Evolutionary conservation across 345 rosid species (phyloP).

Genomic region (Brassica carinata): DNA sequence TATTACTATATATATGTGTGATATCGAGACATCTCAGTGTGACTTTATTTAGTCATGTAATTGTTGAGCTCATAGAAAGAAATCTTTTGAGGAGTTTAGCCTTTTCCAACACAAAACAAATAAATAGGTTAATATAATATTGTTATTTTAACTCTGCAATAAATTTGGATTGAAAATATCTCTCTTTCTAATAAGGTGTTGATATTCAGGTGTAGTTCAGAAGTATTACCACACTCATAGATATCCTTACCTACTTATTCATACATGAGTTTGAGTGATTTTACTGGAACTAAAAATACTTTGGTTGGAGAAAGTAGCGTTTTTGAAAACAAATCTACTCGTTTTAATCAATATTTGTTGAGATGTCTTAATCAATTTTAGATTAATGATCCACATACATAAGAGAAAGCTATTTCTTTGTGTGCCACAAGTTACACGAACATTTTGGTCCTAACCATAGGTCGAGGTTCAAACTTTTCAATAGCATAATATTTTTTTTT

Average conservation of each 20-base stretch:
- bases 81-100: conserved; percentile 30
- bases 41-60: conserved; percentile 27
- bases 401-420: background rate
- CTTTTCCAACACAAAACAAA: conserved; percentile 21
- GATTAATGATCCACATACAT: conserved; percentile 24
- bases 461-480: background rate
- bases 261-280: conserved; percentile 12
- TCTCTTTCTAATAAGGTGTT: background rate
- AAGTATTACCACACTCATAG: conserved; percentile 35
- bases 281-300: conserved; percentile 14
- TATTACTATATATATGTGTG: conserved; percentile 6
- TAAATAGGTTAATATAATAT: conserved; percentile 4
- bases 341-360: conserved; percentile 26
- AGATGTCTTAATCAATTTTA: conserved; percentile 33
- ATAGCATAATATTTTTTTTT: background rate
- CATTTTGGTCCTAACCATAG: conserved; percentile 37
- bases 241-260: background rate
- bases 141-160: conserved; percentile 2
- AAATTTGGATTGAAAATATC: background rate
- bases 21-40: conserved; percentile 17
- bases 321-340: conserved; percentile 24
- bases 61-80: conserved; percentile 30
- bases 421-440: conserved; percentile 33
- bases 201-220: background rate
- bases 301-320: conserved; percentile 18